These are phyloP conservation scores for Collybia sordida DNA, from an alignment of 768 basidiomycete genomes.

Conservation along the genomic window DNA sequence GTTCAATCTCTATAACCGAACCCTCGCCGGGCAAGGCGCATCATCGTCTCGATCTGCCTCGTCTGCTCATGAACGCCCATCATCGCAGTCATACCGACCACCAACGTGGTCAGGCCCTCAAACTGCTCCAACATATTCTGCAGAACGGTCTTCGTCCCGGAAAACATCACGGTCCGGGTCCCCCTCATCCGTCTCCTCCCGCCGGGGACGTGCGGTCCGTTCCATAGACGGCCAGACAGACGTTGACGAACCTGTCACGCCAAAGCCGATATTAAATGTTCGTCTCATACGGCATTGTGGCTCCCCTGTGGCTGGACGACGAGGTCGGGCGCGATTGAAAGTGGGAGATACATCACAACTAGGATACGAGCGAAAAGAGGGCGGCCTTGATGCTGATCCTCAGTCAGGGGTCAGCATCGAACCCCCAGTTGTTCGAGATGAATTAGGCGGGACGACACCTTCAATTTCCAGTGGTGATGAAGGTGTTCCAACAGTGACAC, in stretches of 20 bases:
- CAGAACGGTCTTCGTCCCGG: slow-evolving; percentile 12
- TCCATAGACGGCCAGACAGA: background rate
- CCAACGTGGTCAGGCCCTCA: slow-evolving; percentile 11
- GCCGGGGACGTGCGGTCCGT: background rate
- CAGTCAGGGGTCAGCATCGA: too few species aligned
- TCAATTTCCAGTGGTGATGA: background rate
- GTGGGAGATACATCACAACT: background rate
- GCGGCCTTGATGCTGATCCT: background rate
- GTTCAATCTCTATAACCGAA: slow-evolving; percentile 54
- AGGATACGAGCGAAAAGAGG: background rate
- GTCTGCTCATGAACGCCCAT: slow-evolving; percentile 15
- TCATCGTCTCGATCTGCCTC: slow-evolving; percentile 25
- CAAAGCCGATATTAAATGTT: slow-evolving; percentile 19
- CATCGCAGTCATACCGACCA: slow-evolving; percentile 7
- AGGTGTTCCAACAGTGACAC: too few species aligned
- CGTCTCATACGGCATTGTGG: slow-evolving; percentile 18
- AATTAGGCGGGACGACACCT: background rate
- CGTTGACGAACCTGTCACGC: slow-evolving; percentile 2
- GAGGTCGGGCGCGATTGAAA: slow-evolving; percentile 19
- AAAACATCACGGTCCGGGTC: slow-evolving; percentile 9
- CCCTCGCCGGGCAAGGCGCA: slow-evolving; percentile 18
- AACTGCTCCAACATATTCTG: slow-evolving; percentile 16
- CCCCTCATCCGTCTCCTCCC: slow-evolving; percentile 8
- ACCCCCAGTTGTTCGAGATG: too few species aligned
- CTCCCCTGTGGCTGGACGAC: slow-evolving; percentile 1